phyloP scores from a whole-genome alignment of 352 stramenopile genomes.

The Globisporangium middletonii region DNA sequence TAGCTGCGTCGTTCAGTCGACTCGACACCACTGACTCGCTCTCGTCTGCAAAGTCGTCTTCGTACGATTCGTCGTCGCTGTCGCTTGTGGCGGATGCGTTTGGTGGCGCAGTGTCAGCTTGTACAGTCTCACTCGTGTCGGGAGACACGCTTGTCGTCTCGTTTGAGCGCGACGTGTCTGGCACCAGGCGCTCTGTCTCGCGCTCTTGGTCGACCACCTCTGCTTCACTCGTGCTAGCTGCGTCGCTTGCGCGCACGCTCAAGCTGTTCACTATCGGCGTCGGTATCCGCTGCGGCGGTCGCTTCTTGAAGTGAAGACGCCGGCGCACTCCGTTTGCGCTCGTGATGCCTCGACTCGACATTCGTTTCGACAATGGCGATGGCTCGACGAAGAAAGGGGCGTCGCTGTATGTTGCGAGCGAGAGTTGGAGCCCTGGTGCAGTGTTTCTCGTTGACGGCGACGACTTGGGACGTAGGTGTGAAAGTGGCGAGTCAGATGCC shows the following conservation, averaged over 20 bases:
- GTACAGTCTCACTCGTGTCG: neutral
- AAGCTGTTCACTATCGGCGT: neutral
- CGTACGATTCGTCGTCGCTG: constrained; percentile 21
- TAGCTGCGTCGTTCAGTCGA: constrained; percentile 7
- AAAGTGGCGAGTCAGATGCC: neutral
- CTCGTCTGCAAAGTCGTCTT: constrained; percentile 38
- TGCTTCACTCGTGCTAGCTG: neutral
- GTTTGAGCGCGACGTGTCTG: too few species aligned
- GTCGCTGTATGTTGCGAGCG: constrained; percentile 26
- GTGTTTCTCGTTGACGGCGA: neutral
- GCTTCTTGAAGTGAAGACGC: constrained; percentile 20
- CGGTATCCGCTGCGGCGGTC: constrained; percentile 6
- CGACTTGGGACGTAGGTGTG: constrained; percentile 6
- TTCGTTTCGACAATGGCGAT: constrained; percentile 35
- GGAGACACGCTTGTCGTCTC: neutral
- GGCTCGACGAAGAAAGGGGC: constrained; percentile 38
- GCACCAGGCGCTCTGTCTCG: too few species aligned
- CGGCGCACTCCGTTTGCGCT: constrained; percentile 24
- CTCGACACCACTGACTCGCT: constrained; percentile 3
- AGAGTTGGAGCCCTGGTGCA: neutral
- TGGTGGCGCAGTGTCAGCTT: neutral
- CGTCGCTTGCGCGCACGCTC: neutral
- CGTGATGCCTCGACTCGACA: constrained; percentile 21
- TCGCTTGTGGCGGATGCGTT: neutral
- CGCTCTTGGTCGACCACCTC: neutral